Conservation (phyloP, 768 basidiomycete species). For the Pleurotus cornucopiae region DNA sequence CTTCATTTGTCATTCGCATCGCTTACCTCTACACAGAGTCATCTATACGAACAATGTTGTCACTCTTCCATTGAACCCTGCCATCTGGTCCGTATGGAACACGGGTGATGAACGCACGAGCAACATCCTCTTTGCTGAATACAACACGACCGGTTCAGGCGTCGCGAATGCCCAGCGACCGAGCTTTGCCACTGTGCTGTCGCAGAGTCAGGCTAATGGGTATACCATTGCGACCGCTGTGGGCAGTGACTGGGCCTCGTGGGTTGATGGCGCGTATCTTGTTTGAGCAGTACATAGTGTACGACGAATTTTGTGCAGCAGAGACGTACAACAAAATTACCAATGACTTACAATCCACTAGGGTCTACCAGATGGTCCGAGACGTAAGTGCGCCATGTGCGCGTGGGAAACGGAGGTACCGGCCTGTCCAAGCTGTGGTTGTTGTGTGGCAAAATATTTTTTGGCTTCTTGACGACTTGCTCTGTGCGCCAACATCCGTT, state of each 20-base stretch:
- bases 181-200: conserved; percentile 35
- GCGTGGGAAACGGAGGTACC: no score
- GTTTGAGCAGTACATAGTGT: conserved; percentile 14
- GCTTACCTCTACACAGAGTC: conserved; percentile 26
- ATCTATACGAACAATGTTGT: conserved; percentile 44
- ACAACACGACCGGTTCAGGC: conserved; percentile 39
- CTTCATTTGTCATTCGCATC: background rate
- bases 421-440: no score
- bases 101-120: conserved; percentile 30
- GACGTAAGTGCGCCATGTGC: no score
- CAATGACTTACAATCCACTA: no score
- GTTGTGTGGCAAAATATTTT: conserved; percentile 20
- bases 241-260: conserved; percentile 38
- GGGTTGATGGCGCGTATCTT: conserved; percentile 41
- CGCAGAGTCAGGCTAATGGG: conserved; percentile 28
- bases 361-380: no score
- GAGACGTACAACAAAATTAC: no score
- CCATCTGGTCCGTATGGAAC: conserved; percentile 46
- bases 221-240: conserved; percentile 42
- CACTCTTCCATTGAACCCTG: conserved; percentile 32
- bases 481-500: conserved; percentile 19
- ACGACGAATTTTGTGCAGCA: no score
- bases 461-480: conserved; percentile 26
- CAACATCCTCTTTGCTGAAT: conserved; percentile 43
- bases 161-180: conserved; percentile 29